phyloP scores from a whole-genome alignment of 208 protist species.

The Herpetomonas samuelpessoai region DNA sequence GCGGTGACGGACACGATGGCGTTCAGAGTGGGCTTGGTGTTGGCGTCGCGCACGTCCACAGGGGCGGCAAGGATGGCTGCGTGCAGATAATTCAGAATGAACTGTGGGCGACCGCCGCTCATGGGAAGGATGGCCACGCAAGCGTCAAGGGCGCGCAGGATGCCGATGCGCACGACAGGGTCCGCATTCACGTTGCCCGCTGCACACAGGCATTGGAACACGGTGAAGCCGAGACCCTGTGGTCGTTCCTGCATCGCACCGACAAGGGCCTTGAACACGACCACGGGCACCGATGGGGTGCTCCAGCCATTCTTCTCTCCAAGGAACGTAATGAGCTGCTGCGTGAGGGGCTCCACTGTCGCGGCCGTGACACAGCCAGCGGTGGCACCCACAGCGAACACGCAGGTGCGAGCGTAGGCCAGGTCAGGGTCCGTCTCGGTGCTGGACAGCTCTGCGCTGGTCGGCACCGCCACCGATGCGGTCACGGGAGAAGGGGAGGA shows the following conservation, averaged over 20 bases:
- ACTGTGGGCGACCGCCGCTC: slow-evolving; percentile 50
- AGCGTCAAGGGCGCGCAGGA: slow-evolving; percentile 45
- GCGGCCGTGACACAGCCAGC: slow-evolving; percentile 58
- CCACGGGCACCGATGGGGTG: slow-evolving; percentile 28
- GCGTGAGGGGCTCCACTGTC: slow-evolving; percentile 44
- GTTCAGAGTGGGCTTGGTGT: slow-evolving; percentile 21
- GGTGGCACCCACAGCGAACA: slow-evolving; percentile 48
- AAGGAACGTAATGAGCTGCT: slow-evolving; percentile 40
- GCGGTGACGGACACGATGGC: slow-evolving; percentile 31
- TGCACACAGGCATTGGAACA: slow-evolving; percentile 51
- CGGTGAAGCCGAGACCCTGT: slow-evolving; percentile 58
- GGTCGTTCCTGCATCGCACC: slow-evolving; percentile 53
- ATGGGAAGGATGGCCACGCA: slow-evolving; percentile 50
- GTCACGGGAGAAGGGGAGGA: not conserved
- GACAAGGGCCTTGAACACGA: slow-evolving; percentile 55
- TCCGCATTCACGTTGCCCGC: slow-evolving; percentile 23
- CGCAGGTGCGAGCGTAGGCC: slow-evolving; percentile 34
- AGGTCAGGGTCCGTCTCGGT: slow-evolving; percentile 27
- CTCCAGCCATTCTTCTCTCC: slow-evolving; percentile 46
- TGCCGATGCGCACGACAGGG: slow-evolving; percentile 32
- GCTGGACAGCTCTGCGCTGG: slow-evolving; percentile 32
- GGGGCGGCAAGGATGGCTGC: slow-evolving; percentile 10
- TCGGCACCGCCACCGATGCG: not conserved
- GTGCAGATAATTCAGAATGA: slow-evolving; percentile 32
- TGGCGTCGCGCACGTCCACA: slow-evolving; percentile 11